A percentile compares a stretch with the other conserved stretches of the same genome.
Evolutionary conservation across 1,284 basidiomycete species (phyloP).

Genomic region (Tilletia horrida): DNA sequence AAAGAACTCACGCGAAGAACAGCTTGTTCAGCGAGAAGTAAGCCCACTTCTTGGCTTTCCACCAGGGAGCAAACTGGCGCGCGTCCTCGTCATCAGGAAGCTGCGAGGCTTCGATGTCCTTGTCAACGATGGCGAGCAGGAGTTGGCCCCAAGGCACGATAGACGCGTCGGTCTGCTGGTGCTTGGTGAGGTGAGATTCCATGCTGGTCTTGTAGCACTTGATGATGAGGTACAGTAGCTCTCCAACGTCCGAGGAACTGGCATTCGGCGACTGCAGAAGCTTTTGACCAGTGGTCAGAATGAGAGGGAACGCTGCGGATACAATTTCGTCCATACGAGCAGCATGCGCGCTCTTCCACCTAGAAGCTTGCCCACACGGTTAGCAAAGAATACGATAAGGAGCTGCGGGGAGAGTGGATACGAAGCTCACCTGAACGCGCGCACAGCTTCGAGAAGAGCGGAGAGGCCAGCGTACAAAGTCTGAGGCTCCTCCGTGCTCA

Average conservation of each 20-base stretch:
- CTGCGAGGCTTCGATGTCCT: conserved; percentile 33
- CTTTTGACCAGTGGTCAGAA: conserved; percentile 37
- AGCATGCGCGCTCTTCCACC: conserved; percentile 35
- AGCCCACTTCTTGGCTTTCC: conserved; percentile 55
- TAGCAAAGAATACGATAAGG: no score
- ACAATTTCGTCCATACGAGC: conserved; percentile 46
- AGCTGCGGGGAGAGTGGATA: no score
- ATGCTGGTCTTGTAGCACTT: conserved; percentile 53
- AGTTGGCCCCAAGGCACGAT: conserved; percentile 53
- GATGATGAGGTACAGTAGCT: conserved; percentile 48
- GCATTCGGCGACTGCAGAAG: conserved; percentile 42
- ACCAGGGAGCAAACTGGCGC: conserved; percentile 40
- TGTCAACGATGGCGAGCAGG: conserved; percentile 47
- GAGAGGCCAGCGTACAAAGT: conserved; percentile 45
- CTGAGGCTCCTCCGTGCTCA: conserved; percentile 35
- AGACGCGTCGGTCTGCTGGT: conserved; percentile 48
- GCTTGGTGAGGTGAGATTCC: conserved; percentile 40
- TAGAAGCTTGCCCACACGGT: neutral
- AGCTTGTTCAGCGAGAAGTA: conserved; percentile 54
- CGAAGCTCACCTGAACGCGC: conserved; percentile 34
- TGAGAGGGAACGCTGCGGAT: conserved; percentile 41
- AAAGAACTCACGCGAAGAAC: conserved; percentile 32
- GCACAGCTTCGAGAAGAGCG: conserved; percentile 49
- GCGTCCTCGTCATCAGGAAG: conserved; percentile 44
- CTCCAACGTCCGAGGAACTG: conserved; percentile 40